Percentiles rank a stretch among this genome's conserved stretches.
Evolutionary conservation across 441 rosid genomes (phyloP).

Genomic region (Adansonia grandidieri): DNA sequence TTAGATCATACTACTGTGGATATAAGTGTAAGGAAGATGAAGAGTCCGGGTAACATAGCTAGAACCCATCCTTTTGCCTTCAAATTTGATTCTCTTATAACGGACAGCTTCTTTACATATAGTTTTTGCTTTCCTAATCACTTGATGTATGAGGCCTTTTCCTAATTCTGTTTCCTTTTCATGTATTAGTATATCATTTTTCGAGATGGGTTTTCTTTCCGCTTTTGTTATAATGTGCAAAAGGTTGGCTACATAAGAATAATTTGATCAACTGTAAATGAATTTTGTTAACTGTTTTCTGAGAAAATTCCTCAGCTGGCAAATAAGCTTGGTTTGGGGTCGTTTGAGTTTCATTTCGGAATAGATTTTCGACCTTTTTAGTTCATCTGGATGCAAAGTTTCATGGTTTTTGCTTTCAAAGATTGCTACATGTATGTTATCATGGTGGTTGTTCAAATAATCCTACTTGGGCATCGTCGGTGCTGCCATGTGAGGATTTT

Average conservation of each 20-base stretch:
- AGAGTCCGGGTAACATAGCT: too few relatives aligned
- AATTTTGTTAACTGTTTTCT: not conserved
- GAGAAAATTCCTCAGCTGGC: not conserved
- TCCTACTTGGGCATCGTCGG: not conserved
- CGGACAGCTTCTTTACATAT: not conserved
- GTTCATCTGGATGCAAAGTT: not conserved
- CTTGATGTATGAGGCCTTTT: not conserved
- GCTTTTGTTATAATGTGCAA: not conserved
- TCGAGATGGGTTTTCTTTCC: not conserved
- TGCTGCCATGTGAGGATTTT: conserved; percentile 1
- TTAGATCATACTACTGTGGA: too few relatives aligned
- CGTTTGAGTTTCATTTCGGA: not conserved
- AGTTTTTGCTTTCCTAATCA: conserved; percentile 2
- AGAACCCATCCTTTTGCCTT: not conserved
- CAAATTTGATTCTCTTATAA: not conserved
- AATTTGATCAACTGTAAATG: not conserved
- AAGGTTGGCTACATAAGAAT: not conserved
- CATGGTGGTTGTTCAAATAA: not conserved
- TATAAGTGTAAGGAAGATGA: too few relatives aligned
- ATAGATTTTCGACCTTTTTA: not conserved
- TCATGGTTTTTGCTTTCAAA: not conserved
- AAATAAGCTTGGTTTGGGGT: not conserved
- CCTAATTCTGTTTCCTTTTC: not conserved
- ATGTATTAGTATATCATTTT: not conserved
- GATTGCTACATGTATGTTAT: not conserved